These are phyloP conservation scores for Malassezia furfur DNA, from an alignment of 1,284 basidiomycete genomes.

Conservation along the genomic window DNA sequence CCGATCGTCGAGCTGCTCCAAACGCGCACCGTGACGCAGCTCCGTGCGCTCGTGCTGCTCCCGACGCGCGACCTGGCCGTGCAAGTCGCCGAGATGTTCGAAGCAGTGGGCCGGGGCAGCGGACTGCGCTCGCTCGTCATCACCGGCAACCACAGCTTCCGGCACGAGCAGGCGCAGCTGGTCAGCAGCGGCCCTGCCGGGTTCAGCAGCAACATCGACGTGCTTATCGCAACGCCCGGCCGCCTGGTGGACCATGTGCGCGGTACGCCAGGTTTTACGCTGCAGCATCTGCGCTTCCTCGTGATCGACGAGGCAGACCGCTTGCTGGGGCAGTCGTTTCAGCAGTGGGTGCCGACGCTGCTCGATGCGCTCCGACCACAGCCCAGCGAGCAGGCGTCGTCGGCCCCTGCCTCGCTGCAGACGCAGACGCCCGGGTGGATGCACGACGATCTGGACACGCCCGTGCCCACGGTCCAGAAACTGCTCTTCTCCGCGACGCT, in stretches of 20 bases:
- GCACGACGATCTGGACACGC: conserved; percentile 11
- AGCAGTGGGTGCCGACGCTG: conserved; percentile 63
- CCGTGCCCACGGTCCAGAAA: conserved; percentile 63
- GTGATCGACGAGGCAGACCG: conserved; percentile 97
- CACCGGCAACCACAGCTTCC: conserved; percentile 44
- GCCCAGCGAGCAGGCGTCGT: neutral
- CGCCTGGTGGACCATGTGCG: conserved; percentile 85
- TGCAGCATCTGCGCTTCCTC: conserved; percentile 86
- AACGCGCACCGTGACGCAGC: conserved; percentile 49
- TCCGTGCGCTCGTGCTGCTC: conserved; percentile 83
- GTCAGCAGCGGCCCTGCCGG: conserved; percentile 9
- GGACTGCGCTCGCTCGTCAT: conserved; percentile 63
- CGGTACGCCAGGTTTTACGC: conserved; percentile 71
- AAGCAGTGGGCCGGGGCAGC: conserved; percentile 63
- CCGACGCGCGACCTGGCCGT: conserved; percentile 90
- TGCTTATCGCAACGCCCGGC: conserved; percentile 90
- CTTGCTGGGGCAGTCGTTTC: conserved; percentile 84
- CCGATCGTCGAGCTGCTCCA: conserved; percentile 66
- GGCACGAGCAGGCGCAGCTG: conserved; percentile 39
- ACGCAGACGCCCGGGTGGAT: neutral
- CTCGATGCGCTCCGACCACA: conserved; percentile 23
- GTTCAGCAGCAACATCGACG: conserved; percentile 57
- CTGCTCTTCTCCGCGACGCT: conserved; percentile 93
- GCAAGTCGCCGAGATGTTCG: conserved; percentile 86
- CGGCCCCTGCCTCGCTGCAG: neutral